These are phyloP conservation scores for Eutrema heterophyllum DNA, from an alignment of 345 rosid genomes.

Conservation along the genomic window DNA sequence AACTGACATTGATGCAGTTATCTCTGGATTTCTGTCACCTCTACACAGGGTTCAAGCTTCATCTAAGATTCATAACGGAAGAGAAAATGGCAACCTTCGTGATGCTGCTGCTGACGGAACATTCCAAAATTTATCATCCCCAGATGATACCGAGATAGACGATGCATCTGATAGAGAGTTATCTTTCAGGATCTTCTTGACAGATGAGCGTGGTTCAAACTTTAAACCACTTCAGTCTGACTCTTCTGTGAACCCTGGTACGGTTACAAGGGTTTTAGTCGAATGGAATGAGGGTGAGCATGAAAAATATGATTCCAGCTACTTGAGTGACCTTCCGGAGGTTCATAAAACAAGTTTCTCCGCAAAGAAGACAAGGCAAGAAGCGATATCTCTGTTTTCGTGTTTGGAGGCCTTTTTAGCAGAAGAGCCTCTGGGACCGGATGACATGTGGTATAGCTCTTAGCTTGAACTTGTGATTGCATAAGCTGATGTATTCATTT, in stretches of 20 bases:
- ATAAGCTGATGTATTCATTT: background rate
- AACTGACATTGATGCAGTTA: constrained; percentile 55
- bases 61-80: constrained; percentile 42
- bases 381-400: constrained; percentile 83
- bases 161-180: constrained; percentile 34
- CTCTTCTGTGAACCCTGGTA: constrained; percentile 44
- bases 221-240: constrained; percentile 50
- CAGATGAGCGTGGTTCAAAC: constrained; percentile 43
- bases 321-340: constrained; percentile 76
- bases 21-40: constrained; percentile 60
- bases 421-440: constrained; percentile 95
- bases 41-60: constrained; percentile 31
- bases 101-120: constrained; percentile 6
- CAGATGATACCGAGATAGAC: constrained; percentile 38
- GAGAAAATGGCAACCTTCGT: constrained; percentile 44
- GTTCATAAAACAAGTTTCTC: constrained; percentile 72
- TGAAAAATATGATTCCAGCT: constrained; percentile 64
- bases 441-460: constrained; percentile 85
- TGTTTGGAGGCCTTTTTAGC: constrained; percentile 95
- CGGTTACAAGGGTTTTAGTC: constrained; percentile 45
- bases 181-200: constrained; percentile 46
- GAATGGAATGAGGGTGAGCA: constrained; percentile 75
- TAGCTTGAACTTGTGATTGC: background rate
- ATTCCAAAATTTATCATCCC: constrained; percentile 32
- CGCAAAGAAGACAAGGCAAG: constrained; percentile 84